Base-by-base conservation (phyloP, 495 filamentous ascomycete species). In the Neurospora sp. region DNA sequence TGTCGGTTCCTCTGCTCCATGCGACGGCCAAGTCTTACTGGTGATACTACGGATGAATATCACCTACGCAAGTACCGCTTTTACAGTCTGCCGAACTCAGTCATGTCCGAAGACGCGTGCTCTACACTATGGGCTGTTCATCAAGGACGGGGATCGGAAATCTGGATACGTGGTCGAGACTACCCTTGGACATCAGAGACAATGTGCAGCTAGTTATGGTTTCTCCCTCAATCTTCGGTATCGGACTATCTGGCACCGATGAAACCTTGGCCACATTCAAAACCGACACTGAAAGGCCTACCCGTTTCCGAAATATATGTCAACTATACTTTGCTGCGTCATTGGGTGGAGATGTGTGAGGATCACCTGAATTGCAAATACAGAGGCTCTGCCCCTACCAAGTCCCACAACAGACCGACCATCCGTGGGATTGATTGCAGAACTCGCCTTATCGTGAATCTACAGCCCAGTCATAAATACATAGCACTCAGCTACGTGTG, bases 21-120 rank as follows among this genome's bases (percentile, higher is more conserved):
- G 5, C 24, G 48, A 7, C 24, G 48, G 5, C 4, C 11, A 7
- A 31, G 0, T 1, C 0, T 5, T n/a, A 10, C 7, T 5, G 8
- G 4, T 13, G 4, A 48, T 24, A 5, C n/a, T 5, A 21, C 13
- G 0, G 2, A 4, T 0, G 8, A 0, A 1, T 59, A 31, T 17
- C 1, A 59, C 24, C 48, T 59, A 59, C 48, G 24, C 0, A 28
- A 1, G 24, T 54, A 54, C 21, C 3, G 0, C 45, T 13, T n/a
- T n/a, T n/a, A n/a, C n/a, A n/a, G n/a, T n/a, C n/a, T n/a, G n/a
- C n/a, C n/a, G n/a, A n/a, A n/a, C n/a, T n/a, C n/a, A n/a, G n/a
- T n/a, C n/a, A n/a, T n/a, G n/a, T n/a, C n/a, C n/a, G n/a, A n/a
- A n/a, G n/a, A n/a, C n/a, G n/a, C n/a, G n/a, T n/a, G n/a, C n/a